These are phyloP conservation scores for Dendrocalamus latiflorus DNA, from an alignment of 202 grass and related monocot genomes.

Conservation along the genomic window DNA sequence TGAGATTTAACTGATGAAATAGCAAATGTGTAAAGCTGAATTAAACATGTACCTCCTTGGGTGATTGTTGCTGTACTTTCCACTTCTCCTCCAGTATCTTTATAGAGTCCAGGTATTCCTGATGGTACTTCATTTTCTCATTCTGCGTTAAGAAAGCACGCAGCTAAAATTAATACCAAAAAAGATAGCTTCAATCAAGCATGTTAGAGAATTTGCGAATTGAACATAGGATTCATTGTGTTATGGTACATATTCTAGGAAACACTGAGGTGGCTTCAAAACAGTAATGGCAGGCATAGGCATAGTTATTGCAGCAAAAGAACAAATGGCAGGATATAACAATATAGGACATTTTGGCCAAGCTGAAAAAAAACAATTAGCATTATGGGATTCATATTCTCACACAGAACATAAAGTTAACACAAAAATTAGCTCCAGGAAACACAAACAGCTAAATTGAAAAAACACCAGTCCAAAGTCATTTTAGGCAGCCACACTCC, in stretches of 20 bases:
- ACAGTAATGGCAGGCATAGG: not conserved
- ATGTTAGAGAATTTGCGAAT: slow-evolving; percentile 8
- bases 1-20: not conserved
- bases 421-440: not conserved
- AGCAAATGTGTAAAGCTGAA: slow-evolving; percentile 10
- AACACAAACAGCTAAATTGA: not conserved
- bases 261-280: not conserved
- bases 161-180: too few species aligned
- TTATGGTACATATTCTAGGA: not conserved
- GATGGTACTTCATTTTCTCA: too few species aligned
- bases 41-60: slow-evolving; percentile 47
- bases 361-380: not conserved
- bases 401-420: not conserved
- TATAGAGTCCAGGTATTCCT: too few species aligned
- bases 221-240: not conserved
- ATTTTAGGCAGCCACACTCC: not conserved
- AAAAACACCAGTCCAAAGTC: not conserved
- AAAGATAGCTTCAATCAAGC: too few species aligned
- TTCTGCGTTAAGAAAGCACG: too few species aligned
- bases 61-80: slow-evolving; percentile 74
- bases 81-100: slow-evolving; percentile 97
- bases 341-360: not conserved
- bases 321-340: not conserved
- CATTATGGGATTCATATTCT: not conserved
- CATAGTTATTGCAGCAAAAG: not conserved